Evolutionary conservation across 192 early-diverging fungal genomes (phyloP).

Genomic region (Radiomyces spectabilis): DNA sequence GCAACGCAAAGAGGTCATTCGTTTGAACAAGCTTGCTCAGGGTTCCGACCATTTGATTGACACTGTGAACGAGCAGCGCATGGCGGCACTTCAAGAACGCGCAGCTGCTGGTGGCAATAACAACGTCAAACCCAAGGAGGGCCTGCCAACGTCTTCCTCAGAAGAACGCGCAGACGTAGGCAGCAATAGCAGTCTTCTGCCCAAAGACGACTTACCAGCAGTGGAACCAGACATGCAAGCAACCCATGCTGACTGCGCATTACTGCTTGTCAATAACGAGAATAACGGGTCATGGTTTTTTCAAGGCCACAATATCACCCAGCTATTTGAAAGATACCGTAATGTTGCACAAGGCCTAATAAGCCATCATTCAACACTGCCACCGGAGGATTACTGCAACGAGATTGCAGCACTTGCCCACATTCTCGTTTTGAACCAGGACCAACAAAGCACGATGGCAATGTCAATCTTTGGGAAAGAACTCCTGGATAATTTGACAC

Average conservation of each 20-base stretch:
- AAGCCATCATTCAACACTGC: not conserved
- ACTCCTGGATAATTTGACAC: slow-evolving; percentile 1
- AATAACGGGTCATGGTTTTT: not conserved
- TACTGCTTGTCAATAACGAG: not conserved
- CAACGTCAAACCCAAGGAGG: not conserved
- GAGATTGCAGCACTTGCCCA: not conserved
- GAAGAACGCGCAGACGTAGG: not conserved
- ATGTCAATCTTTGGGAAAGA: not conserved
- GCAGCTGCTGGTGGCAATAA: slow-evolving; percentile 4
- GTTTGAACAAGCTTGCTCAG: not conserved
- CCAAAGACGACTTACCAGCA: not conserved
- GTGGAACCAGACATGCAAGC: not conserved
- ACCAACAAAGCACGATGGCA: not conserved
- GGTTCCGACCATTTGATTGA: slow-evolving; percentile 7
- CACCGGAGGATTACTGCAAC: not conserved
- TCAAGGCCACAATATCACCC: not conserved
- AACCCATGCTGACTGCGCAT: not conserved
- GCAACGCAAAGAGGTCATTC: not conserved
- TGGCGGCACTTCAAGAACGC: slow-evolving; percentile 1
- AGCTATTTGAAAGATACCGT: not conserved
- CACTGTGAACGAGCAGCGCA: slow-evolving; percentile 9
- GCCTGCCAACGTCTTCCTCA: not conserved
- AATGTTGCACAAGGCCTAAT: not conserved
- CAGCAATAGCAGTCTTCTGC: no score
- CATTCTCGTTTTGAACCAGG: not conserved